phyloP scores from a whole-genome alignment of 2,329 filamentous ascomycete genomes.

The Ceratocystis papillata region DNA sequence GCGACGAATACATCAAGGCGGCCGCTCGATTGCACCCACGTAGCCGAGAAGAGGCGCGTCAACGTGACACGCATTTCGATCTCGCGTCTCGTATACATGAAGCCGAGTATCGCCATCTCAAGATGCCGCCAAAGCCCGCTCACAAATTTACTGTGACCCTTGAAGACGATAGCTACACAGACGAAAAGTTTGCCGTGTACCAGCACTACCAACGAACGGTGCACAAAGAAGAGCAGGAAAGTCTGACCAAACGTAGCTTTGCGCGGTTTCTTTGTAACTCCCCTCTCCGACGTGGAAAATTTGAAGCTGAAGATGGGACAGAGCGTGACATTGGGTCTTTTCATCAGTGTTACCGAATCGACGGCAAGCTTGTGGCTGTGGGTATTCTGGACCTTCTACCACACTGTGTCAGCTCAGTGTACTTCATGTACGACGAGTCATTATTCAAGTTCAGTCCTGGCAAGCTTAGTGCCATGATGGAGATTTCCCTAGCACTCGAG shows the following conservation, averaged over 20 bases:
- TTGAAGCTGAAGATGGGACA: constrained; percentile 39
- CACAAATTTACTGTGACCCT: constrained; percentile 60
- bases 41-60: constrained; percentile 54
- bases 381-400: constrained; percentile 68
- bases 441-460: constrained; percentile 60
- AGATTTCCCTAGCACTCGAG: constrained; percentile 60
- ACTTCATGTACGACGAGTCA: constrained; percentile 71
- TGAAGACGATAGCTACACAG: constrained; percentile 58
- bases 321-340: constrained; percentile 56
- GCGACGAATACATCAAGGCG: constrained; percentile 55
- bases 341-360: constrained; percentile 71
- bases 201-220: constrained; percentile 65
- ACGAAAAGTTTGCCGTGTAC: constrained; percentile 65
- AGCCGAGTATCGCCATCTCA: constrained; percentile 46
- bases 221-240: constrained; percentile 52
- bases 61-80: constrained; percentile 56
- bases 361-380: constrained; percentile 64
- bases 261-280: constrained; percentile 63
- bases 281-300: constrained; percentile 44
- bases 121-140: constrained; percentile 50
- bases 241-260: constrained; percentile 41
- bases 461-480: constrained; percentile 63
- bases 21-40: constrained; percentile 54
- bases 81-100: constrained; percentile 58
- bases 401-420: constrained; percentile 67